phyloP scores from a whole-genome alignment of 2,329 filamentous ascomycete genomes.

The Phaeomoniella chlamydospora region DNA sequence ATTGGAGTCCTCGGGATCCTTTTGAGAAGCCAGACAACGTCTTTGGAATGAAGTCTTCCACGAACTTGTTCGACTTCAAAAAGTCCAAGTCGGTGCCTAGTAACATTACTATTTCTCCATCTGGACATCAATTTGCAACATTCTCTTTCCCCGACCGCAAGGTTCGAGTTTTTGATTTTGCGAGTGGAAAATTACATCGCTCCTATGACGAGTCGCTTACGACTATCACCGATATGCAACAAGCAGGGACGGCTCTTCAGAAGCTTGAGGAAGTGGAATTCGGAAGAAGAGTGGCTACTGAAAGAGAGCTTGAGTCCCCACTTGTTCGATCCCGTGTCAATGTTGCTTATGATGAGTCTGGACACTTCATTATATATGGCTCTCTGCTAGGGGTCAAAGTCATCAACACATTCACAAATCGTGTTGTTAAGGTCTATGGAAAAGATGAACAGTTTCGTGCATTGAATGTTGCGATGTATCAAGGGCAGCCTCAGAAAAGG shows the following conservation, averaged over 20 bases:
- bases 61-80: constrained; percentile 92
- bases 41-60: constrained; percentile 85
- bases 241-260: constrained; percentile 69
- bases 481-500: constrained; percentile 91
- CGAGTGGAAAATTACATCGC: constrained; percentile 70
- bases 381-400: constrained; percentile 89
- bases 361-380: constrained; percentile 88
- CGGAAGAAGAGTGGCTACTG: constrained; percentile 69
- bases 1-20: constrained; percentile 64
- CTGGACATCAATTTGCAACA: constrained; percentile 71
- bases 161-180: constrained; percentile 85
- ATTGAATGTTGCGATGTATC: constrained; percentile 74
- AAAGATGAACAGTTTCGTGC: constrained; percentile 79
- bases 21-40: constrained; percentile 89
- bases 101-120: constrained; percentile 72
- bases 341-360: constrained; percentile 88
- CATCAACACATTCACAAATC: constrained; percentile 88
- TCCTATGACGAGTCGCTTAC: constrained; percentile 91
- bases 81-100: constrained; percentile 78
- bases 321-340: constrained; percentile 58
- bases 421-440: constrained; percentile 78
- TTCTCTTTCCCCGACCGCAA: constrained; percentile 90
- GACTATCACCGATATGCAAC: constrained; percentile 87
- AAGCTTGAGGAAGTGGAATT: constrained; percentile 87
- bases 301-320: constrained; percentile 68